These are phyloP conservation scores for Melastoma malabathricum DNA, from an alignment of 345 rosid species.

Conservation along the genomic window DNA sequence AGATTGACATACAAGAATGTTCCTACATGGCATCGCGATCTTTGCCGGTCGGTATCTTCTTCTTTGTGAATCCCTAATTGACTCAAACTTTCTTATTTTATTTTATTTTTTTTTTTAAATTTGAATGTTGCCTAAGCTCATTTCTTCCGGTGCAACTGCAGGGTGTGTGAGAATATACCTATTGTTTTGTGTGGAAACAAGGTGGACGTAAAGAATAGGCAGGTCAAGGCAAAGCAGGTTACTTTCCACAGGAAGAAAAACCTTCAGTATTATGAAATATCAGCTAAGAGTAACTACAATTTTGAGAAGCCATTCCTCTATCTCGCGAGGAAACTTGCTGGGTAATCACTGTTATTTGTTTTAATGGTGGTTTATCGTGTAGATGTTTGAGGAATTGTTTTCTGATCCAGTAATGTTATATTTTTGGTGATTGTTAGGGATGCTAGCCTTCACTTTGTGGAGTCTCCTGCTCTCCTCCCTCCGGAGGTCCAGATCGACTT, in stretches of 20 bases:
- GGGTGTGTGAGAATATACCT: slow-evolving; percentile 88
- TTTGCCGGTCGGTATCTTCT: slow-evolving; percentile 43
- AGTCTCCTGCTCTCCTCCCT: slow-evolving; percentile 84
- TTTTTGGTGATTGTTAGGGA: slow-evolving; percentile 26
- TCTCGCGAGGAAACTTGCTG: slow-evolving; percentile 81
- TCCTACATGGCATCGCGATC: slow-evolving; percentile 98
- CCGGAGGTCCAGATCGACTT: slow-evolving; percentile 84
- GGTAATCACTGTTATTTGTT: slow-evolving; percentile 24
- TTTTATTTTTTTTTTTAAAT: background rate
- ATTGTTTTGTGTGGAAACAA: slow-evolving; percentile 91
- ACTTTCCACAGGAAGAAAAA: slow-evolving; percentile 94
- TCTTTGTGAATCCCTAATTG: background rate
- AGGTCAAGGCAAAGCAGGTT: slow-evolving; percentile 83
- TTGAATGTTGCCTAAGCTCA: background rate
- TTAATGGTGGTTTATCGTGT: too few species aligned
- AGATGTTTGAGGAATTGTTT: too few species aligned
- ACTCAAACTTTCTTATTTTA: too few species aligned
- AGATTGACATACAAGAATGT: slow-evolving; percentile 94
- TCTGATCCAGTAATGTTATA: background rate
- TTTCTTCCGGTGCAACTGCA: slow-evolving; percentile 6
- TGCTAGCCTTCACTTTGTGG: slow-evolving; percentile 87
- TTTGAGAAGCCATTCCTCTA: slow-evolving; percentile 90
- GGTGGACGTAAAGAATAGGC: slow-evolving; percentile 93
- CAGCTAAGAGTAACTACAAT: slow-evolving; percentile 90
- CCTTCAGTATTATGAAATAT: slow-evolving; percentile 80